Evolutionary conservation across 2,329 filamentous ascomycete genomes (phyloP), one percentile per base, ranked within the genome.

Genomic region (Xylaria sp.): DNA sequence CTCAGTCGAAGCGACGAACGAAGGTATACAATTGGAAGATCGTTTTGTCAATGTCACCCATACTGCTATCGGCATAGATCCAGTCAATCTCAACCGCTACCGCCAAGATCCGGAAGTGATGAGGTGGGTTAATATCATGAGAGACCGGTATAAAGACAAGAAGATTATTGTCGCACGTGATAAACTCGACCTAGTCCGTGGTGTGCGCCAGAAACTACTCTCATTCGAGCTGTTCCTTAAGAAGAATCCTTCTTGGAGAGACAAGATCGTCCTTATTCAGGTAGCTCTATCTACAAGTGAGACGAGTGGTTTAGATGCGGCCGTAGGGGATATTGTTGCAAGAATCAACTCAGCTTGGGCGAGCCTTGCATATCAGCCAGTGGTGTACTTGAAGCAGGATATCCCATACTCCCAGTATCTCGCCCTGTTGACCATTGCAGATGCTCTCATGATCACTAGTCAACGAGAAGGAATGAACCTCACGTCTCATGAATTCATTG

Each of bases 391-490:
- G 61, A 94, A 97, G 80, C 95, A 98, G 79, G 95, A 98, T 75
- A 96, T 98, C 68, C 91, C 93, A 66, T 97, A 97, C 77, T 85
- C 92, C 0, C 94, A 98, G 77, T 98, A 98, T 75, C 86, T 98
- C n/a, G 95, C 94, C 1, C 84, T 98, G 7, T 86, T 98, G 55
- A 93, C 93, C 2, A 91, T 97, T 61, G 96, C 95, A 1, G 94
- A 98, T 81, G 92, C 92, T 2, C 84, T 98, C 58, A 96, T 98
- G 88, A 96, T 98, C 76, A 97, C 95, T 1, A 97, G 93, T 77
- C 89, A 98, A 74, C 93, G 96, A 61, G 95, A 98, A 79, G 95
- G 95, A 70, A 98, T 98, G 96, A 98, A 98, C 78, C 82, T 98
- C 64, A 98, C 95, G 0, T 94, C 92, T 5, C 96, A 98, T 78